Evolutionary conservation across 2,329 filamentous ascomycete species (phyloP).

Genomic region (Botrytis fragariae): DNA sequence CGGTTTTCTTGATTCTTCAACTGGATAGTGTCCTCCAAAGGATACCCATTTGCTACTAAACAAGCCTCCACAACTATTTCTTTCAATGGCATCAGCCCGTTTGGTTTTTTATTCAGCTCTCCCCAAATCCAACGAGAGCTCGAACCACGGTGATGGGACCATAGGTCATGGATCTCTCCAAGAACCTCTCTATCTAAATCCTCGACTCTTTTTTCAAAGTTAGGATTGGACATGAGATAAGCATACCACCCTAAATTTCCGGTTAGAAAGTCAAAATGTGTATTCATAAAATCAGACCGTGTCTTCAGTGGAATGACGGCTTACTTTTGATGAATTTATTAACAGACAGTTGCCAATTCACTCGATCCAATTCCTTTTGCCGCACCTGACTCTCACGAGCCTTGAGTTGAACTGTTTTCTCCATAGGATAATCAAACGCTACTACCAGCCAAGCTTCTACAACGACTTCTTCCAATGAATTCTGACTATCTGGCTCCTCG

Average conservation of each 20-base stretch:
- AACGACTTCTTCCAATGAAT: background rate
- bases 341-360: background rate
- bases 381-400: background rate
- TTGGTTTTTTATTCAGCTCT: background rate
- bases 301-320: background rate
- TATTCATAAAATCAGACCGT: background rate
- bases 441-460: background rate
- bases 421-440: background rate
- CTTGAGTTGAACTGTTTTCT: background rate
- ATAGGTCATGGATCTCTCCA: background rate
- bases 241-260: background rate
- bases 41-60: background rate
- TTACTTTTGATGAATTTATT: background rate
- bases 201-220: background rate
- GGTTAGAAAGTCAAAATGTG: background rate
- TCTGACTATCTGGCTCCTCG: background rate
- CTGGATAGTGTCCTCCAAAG: background rate
- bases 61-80: background rate
- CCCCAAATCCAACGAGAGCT: background rate
- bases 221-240: background rate
- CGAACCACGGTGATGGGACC: background rate
- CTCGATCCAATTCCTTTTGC: background rate
- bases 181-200: background rate
- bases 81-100: background rate
- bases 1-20: background rate